phyloP scores from a whole-genome alignment of 192 early-diverging fungal species.

The Helicostylum pulchrum region DNA sequence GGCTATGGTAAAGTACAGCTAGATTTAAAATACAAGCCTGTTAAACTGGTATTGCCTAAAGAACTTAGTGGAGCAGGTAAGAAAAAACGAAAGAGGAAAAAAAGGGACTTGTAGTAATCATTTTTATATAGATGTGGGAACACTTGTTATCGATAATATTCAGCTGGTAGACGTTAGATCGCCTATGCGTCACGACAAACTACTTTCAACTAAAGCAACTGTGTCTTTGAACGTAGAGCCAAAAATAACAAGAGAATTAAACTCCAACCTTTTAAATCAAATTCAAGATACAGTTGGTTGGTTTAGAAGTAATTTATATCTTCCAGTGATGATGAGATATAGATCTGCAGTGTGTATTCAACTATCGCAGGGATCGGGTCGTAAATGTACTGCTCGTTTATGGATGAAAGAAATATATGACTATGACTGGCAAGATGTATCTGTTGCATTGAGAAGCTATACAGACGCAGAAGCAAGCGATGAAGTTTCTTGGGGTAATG shows the following conservation, averaged over 20 bases:
- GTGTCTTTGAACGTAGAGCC: conserved; percentile 25
- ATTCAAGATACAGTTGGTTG: conserved; percentile 1
- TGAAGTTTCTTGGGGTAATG: conserved; percentile 14
- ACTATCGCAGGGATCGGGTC: not conserved
- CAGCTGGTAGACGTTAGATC: conserved; percentile 1
- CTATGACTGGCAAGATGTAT: conserved; percentile 19
- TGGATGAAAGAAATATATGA: conserved; percentile 22
- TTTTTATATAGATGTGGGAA: conserved; percentile 21
- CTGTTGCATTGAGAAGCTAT: conserved; percentile 12
- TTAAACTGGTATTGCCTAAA: conserved; percentile 20
- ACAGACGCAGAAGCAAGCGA: conserved; percentile 18
- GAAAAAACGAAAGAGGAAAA: not conserved
- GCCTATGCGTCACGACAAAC: conserved; percentile 9
- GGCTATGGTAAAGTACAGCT: conserved; percentile 29
- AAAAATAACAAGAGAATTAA: not conserved
- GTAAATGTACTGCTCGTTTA: conserved; percentile 10
- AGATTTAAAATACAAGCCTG: conserved; percentile 26
- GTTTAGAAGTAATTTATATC: conserved; percentile 16
- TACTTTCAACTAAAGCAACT: conserved; percentile 6
- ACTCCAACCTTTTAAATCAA: conserved; percentile 8
- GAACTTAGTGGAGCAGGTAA: conserved; percentile 16
- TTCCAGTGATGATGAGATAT: conserved; percentile 28
- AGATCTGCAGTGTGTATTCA: conserved; percentile 21
- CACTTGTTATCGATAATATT: conserved; percentile 23
- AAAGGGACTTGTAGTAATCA: not conserved